phyloP scores from a whole-genome alignment of 306 rosid species.

The Prunus campanulata region DNA sequence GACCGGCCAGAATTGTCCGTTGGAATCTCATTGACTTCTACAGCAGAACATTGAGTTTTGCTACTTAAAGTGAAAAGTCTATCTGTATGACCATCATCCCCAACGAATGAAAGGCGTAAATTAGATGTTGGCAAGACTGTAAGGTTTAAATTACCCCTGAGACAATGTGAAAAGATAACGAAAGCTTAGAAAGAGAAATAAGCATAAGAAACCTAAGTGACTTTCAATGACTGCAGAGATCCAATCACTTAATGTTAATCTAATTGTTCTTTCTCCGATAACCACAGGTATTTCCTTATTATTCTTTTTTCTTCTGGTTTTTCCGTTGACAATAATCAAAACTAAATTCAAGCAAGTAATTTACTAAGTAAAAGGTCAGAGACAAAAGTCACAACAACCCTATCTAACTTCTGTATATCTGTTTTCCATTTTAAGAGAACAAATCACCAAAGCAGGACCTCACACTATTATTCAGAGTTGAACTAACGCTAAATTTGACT shows the following conservation, averaged over 20 bases:
- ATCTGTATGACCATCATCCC: conserved; percentile 72
- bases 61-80: conserved; percentile 53
- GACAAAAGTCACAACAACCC: not conserved
- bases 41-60: conserved; percentile 48
- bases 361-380: not conserved
- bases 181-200: conserved; percentile 10
- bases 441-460: not conserved
- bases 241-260: not conserved
- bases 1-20: conserved; percentile 79
- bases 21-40: conserved; percentile 60
- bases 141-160: conserved; percentile 88
- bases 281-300: not conserved
- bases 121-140: conserved; percentile 80
- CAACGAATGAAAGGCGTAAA: conserved; percentile 76
- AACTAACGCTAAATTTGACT: not conserved
- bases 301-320: not conserved
- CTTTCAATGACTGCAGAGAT: not conserved
- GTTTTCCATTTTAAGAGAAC: not conserved
- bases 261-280: not conserved
- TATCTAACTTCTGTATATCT: not conserved
- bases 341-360: not conserved
- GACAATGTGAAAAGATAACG: conserved; percentile 21
- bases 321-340: not conserved
- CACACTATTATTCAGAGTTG: not conserved
- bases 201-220: not conserved